A percentile compares a stretch with the other conserved stretches of the same genome.
phyloP scores from a whole-genome alignment of 768 basidiomycete species.

The Gautieria morchelliformis region DNA sequence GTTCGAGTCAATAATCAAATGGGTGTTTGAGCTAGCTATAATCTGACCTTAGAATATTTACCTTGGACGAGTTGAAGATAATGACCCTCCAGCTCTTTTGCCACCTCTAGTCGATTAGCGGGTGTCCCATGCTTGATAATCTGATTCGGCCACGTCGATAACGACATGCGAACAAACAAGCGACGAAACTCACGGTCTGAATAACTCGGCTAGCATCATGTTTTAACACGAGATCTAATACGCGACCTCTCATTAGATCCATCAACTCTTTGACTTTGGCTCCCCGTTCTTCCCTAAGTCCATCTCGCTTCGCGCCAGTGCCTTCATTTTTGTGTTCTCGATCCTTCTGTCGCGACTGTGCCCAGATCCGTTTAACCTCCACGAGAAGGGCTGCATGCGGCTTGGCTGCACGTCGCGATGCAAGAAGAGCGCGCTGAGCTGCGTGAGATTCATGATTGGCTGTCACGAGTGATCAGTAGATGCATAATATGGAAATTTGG shows the following conservation, averaged over 20 bases:
- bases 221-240: conserved; percentile 81
- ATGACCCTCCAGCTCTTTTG: conserved; percentile 70
- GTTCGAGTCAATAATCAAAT: background rate
- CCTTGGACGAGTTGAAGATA: conserved; percentile 73
- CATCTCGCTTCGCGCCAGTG: background rate
- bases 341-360: conserved; percentile 62
- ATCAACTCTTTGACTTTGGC: conserved; percentile 68
- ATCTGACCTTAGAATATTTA: conserved; percentile 79
- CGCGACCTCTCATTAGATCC: conserved; percentile 65
- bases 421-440: conserved; percentile 54
- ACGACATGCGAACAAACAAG: background rate
- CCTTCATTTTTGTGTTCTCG: conserved; percentile 22
- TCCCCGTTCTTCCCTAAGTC: conserved; percentile 42
- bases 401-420: conserved; percentile 67
- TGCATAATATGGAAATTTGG: background rate
- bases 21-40: background rate
- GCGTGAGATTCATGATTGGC: conserved; percentile 52
- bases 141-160: conserved; percentile 13
- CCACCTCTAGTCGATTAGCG: conserved; percentile 69
- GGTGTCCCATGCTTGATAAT: conserved; percentile 74
- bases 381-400: conserved; percentile 62
- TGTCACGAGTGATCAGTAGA: background rate
- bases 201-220: conserved; percentile 87
- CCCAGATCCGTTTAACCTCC: conserved; percentile 73
- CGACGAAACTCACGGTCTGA: conserved; percentile 34